These are phyloP conservation scores for Suillus luteus DNA, from an alignment of 768 basidiomycete species.

Conservation along the genomic window DNA sequence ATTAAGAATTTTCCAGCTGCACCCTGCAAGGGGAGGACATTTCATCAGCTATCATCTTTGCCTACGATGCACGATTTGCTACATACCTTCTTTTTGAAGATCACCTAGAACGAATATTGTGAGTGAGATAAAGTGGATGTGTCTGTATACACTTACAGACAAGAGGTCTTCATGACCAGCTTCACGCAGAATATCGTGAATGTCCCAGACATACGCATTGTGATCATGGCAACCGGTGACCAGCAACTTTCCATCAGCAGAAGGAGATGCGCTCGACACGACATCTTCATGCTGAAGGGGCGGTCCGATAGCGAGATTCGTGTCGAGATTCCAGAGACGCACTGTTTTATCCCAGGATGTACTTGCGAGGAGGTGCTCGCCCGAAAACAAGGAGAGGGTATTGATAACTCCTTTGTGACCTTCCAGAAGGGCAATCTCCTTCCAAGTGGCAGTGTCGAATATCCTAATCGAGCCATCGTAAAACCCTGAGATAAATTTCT, in stretches of 20 bases:
- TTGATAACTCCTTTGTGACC: background rate
- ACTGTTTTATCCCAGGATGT: background rate
- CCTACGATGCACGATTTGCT: background rate
- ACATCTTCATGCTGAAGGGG: background rate
- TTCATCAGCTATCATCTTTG: background rate
- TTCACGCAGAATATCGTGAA: background rate
- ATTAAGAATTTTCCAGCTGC: background rate
- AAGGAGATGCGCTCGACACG: background rate
- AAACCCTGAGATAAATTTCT: background rate
- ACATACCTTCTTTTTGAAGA: background rate
- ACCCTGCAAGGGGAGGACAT: background rate
- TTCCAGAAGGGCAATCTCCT: background rate
- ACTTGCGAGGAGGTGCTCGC: background rate
- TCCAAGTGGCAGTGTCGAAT: background rate
- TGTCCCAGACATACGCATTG: background rate
- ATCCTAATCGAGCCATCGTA: background rate
- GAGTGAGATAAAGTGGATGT: background rate
- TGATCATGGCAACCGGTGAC: background rate
- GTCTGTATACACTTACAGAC: background rate
- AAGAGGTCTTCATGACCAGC: background rate
- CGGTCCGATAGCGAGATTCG: background rate
- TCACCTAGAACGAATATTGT: background rate
- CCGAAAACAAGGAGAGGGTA: background rate
- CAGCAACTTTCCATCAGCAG: background rate
- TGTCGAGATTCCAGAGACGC: constrained; percentile 1